Percentiles rank a stretch among this genome's conserved stretches.
These are phyloP conservation scores for Draba incana DNA, from an alignment of 345 rosid species.

Conservation along the genomic window DNA sequence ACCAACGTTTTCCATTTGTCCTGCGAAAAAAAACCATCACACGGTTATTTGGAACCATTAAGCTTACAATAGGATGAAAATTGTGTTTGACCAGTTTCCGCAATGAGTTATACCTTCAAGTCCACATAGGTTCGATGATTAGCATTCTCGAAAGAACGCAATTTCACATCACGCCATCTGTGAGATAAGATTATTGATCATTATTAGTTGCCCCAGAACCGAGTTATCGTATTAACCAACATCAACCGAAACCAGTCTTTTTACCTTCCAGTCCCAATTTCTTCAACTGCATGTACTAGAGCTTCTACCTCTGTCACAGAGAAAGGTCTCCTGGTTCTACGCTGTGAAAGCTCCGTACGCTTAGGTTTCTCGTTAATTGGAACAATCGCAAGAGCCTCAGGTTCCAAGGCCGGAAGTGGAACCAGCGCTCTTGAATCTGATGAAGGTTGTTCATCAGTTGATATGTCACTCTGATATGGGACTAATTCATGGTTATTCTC, in stretches of 20 bases:
- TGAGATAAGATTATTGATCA: slow-evolving; percentile 25
- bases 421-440: slow-evolving; percentile 68
- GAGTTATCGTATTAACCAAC: slow-evolving; percentile 1
- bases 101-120: slow-evolving; percentile 57
- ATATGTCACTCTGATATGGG: slow-evolving; percentile 48
- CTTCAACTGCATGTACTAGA: slow-evolving; percentile 86
- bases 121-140: slow-evolving; percentile 85
- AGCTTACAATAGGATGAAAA: neutral
- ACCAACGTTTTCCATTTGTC: slow-evolving; percentile 99
- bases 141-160: slow-evolving; percentile 70
- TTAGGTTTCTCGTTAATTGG: slow-evolving; percentile 63
- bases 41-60: slow-evolving; percentile 3
- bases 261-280: slow-evolving; percentile 96
- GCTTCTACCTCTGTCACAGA: slow-evolving; percentile 97
- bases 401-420: slow-evolving; percentile 50
- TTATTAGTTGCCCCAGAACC: slow-evolving; percentile 31
- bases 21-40: slow-evolving; percentile 44
- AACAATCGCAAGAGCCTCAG: slow-evolving; percentile 61
- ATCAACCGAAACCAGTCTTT: neutral
- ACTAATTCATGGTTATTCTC: slow-evolving; percentile 52
- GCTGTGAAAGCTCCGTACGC: slow-evolving; percentile 79
- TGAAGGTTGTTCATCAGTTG: slow-evolving; percentile 45
- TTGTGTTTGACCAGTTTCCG: slow-evolving; percentile 15
- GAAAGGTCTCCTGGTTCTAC: slow-evolving; percentile 97
- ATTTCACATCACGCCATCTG: slow-evolving; percentile 92